phyloP scores from a whole-genome alignment of 2,329 filamentous ascomycete species.

The Diplocarpon mali region DNA sequence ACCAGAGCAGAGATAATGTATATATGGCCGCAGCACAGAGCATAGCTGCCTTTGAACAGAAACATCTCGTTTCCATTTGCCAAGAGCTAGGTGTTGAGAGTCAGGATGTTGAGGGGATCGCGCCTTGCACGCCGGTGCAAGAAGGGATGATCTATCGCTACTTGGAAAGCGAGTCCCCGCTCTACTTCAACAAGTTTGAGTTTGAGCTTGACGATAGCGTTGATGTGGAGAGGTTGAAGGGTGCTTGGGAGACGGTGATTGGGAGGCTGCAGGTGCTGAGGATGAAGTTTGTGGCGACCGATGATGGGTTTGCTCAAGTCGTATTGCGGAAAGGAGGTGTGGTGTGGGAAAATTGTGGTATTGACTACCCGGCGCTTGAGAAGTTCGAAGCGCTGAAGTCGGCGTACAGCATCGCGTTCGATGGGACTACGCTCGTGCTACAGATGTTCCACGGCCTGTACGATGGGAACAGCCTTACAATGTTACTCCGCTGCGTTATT shows the following conservation, averaged over 20 bases:
- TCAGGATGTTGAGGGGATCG: slow-evolving; percentile 56
- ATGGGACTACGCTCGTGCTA: slow-evolving; percentile 37
- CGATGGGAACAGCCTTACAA: slow-evolving; percentile 66
- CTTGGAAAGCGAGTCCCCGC: slow-evolving; percentile 40
- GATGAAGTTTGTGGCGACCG: slow-evolving; percentile 60
- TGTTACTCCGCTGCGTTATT: slow-evolving; percentile 52
- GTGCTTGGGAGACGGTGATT: slow-evolving; percentile 47
- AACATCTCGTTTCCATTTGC: slow-evolving; percentile 26
- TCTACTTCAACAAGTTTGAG: slow-evolving; percentile 71
- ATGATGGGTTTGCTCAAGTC: slow-evolving; percentile 68
- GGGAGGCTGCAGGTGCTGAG: slow-evolving; percentile 52
- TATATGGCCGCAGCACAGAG: slow-evolving; percentile 29
- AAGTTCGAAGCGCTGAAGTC: slow-evolving; percentile 20
- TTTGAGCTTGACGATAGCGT: slow-evolving; percentile 40
- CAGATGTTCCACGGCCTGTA: slow-evolving; percentile 81
- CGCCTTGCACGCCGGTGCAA: slow-evolving; percentile 76
- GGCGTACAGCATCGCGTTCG: slow-evolving; percentile 18
- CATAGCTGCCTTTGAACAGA: slow-evolving; percentile 31
- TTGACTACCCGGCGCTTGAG: slow-evolving; percentile 19
- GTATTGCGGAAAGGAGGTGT: slow-evolving; percentile 37
- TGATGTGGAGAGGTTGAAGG: slow-evolving; percentile 37
- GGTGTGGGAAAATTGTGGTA: slow-evolving; percentile 24
- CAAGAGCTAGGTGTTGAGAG: slow-evolving; percentile 39
- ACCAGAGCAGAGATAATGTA: slow-evolving; percentile 12
- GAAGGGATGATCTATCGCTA: slow-evolving; percentile 73